These are phyloP conservation scores for Aspergillus leporis DNA, from an alignment of 495 filamentous ascomycete genomes.

Conservation along the genomic window DNA sequence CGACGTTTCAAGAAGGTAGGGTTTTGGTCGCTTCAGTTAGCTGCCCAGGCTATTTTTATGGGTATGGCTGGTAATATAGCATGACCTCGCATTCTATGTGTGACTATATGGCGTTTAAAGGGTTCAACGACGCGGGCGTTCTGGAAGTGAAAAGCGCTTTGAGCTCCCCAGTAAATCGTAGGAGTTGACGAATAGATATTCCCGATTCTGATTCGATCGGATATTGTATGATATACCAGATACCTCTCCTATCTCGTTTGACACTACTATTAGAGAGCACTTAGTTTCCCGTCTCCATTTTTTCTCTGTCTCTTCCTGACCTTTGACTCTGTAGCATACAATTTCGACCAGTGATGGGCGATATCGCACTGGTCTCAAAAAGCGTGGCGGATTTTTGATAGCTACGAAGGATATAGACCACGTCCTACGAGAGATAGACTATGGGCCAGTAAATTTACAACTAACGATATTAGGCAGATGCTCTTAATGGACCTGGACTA, in stretches of 20 bases:
- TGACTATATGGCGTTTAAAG: neutral
- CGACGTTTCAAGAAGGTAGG: constrained; percentile 93
- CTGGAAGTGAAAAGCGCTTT: neutral
- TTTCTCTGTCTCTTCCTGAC: neutral
- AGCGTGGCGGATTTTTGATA: too few relatives aligned
- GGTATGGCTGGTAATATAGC: constrained; percentile 88
- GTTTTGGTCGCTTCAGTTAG: constrained; percentile 88
- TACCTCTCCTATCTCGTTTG: neutral
- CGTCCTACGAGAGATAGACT: too few relatives aligned
- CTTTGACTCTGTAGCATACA: neutral
- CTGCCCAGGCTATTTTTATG: constrained; percentile 91
- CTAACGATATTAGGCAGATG: too few relatives aligned
- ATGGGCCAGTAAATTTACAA: too few relatives aligned
- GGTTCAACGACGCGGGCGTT: neutral
- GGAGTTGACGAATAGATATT: neutral
- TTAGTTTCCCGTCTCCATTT: neutral
- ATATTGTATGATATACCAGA: neutral
- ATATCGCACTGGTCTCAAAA: too few relatives aligned
- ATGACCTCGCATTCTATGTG: constrained; percentile 40
- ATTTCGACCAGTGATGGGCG: too few relatives aligned
- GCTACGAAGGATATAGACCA: neutral
- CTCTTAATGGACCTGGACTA: too few relatives aligned
- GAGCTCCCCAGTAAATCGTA: neutral
- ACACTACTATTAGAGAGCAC: neutral
- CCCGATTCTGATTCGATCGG: neutral